Percentiles rank a stretch among this genome's conserved stretches.
Evolutionary conservation across 495 filamentous ascomycete genomes (phyloP).

Genomic region (Paragyromitra xinjiangensis): DNA sequence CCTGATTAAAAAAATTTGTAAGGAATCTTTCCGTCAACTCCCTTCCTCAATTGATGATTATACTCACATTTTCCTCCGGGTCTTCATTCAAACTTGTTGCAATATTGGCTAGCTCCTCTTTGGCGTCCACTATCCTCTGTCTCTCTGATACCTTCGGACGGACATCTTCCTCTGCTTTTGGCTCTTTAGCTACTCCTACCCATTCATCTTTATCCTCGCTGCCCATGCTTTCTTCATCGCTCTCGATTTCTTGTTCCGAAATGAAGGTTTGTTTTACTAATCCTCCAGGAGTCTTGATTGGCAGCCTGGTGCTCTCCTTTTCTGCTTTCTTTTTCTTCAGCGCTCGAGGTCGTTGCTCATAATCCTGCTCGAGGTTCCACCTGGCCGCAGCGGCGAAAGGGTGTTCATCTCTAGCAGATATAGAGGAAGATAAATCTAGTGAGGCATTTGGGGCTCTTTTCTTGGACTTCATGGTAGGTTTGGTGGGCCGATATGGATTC

Average conservation of each 20-base stretch:
- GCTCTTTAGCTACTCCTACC: conserved; percentile 56
- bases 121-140: conserved; percentile 82
- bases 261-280: conserved; percentile 69
- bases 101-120: conserved; percentile 89
- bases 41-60: not conserved
- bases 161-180: conserved; percentile 57
- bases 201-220: conserved; percentile 64
- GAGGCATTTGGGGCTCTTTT: conserved; percentile 18
- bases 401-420: conserved; percentile 11
- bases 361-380: conserved; percentile 93
- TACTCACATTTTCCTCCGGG: conserved; percentile 83
- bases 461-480: conserved; percentile 21
- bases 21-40: conserved; percentile 1
- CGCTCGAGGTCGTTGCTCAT: conserved; percentile 75
- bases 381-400: conserved; percentile 55
- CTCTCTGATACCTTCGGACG: conserved; percentile 66
- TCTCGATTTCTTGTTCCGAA: conserved; percentile 56
- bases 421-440: not conserved
- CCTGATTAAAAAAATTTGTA: conserved; percentile 25
- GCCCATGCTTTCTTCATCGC: conserved; percentile 63
- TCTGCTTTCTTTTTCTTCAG: conserved; percentile 73
- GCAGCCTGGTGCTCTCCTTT: conserved; percentile 76
- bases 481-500: not conserved
- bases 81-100: conserved; percentile 86
- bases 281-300: conserved; percentile 81